Percentiles rank a stretch among this genome's conserved stretches.
Evolutionary conservation across 2,329 filamentous ascomycete species (phyloP).

Genomic region (Leptographium flavum): DNA sequence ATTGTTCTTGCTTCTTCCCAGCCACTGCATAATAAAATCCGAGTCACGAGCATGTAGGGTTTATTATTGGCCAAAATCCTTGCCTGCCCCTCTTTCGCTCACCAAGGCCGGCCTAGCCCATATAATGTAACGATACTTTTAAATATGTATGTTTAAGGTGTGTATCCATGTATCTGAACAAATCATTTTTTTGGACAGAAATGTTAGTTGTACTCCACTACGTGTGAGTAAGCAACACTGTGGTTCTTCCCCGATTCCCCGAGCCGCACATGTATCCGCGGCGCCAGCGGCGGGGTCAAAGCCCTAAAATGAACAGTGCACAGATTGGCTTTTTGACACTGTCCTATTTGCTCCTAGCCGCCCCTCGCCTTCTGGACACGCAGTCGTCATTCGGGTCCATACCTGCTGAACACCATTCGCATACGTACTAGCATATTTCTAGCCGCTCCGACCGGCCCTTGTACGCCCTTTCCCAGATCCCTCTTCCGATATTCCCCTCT

Average conservation of each 20-base stretch:
- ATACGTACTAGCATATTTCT: background rate
- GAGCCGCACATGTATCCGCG: background rate
- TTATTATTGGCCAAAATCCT: background rate
- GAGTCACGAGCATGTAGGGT: background rate
- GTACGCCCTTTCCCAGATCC: background rate
- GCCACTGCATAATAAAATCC: constrained; percentile 3
- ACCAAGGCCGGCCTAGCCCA: background rate
- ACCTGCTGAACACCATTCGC: constrained; percentile 1
- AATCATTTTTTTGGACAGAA: too few species aligned
- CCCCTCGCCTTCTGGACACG: constrained; percentile 6
- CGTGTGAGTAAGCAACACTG: too few species aligned
- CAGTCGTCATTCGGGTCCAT: constrained; percentile 7
- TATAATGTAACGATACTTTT: background rate
- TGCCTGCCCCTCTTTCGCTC: background rate
- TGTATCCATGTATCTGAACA: background rate
- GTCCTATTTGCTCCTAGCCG: background rate
- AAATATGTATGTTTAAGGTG: too few species aligned
- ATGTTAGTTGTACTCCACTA: background rate
- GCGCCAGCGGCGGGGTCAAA: background rate
- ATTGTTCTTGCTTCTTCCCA: constrained; percentile 1
- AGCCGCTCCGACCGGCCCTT: background rate
- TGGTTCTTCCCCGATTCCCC: background rate
- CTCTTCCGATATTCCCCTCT: background rate
- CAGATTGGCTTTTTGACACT: background rate
- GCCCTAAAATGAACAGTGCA: constrained; percentile 3